Conservation (phyloP, 176 grass and related monocot genomes). For the Juncus inflexus region DNA sequence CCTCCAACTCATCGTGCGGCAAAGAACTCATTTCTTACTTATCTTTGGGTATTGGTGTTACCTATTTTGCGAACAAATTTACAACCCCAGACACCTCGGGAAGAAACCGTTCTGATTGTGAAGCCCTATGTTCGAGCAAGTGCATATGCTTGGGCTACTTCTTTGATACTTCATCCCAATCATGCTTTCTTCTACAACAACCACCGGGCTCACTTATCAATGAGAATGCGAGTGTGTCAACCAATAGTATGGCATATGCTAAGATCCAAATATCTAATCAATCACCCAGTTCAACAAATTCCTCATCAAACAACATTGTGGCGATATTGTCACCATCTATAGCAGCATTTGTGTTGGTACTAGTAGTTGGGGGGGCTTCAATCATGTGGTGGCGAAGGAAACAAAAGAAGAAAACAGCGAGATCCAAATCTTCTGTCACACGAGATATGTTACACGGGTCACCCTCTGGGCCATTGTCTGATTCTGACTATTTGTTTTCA, state of each 20-base stretch:
- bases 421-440: background rate
- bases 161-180: slow-evolving; percentile 17
- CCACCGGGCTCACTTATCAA: background rate
- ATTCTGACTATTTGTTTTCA: slow-evolving; percentile 3
- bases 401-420: background rate
- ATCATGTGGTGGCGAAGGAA: slow-evolving; percentile 1
- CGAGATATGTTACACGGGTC: slow-evolving; percentile 19
- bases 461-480: background rate
- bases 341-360: background rate
- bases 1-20: background rate
- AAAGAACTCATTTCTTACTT: slow-evolving; percentile 13
- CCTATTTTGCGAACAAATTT: slow-evolving; percentile 65
- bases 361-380: slow-evolving; percentile 8
- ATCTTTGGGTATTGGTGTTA: slow-evolving; percentile 25
- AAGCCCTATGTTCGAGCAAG: slow-evolving; percentile 47
- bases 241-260: slow-evolving; percentile 30
- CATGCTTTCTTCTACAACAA: slow-evolving; percentile 37
- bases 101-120: slow-evolving; percentile 35
- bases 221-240: slow-evolving; percentile 10
- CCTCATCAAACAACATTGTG: slow-evolving; percentile 18
- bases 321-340: slow-evolving; percentile 9
- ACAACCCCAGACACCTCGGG: slow-evolving; percentile 27
- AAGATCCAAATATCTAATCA: slow-evolving; percentile 16
- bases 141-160: slow-evolving; percentile 52
- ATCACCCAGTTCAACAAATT: background rate